Evolutionary conservation across 2,329 filamentous ascomycete species (phyloP), one percentile per base, ranked within the genome.

Genomic region (Cladosporium austrohemisphaericum): DNA sequence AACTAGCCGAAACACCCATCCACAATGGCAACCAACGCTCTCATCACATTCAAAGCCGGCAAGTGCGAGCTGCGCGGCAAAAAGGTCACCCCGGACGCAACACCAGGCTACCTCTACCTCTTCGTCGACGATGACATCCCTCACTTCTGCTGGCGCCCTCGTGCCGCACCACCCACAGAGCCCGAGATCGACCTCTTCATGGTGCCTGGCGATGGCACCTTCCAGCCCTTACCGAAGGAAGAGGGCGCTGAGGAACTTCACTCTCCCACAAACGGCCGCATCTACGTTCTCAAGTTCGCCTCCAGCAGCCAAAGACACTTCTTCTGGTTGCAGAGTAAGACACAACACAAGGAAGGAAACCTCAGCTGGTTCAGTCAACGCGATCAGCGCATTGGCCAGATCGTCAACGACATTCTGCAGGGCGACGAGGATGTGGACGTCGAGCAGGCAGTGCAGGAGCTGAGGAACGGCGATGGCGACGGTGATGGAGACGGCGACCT

Each of bases 1-100:
- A 19, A 16, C 18, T 19, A 45, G 18, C 20, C n/a, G n/a, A n/a
- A 28, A n/a, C 25, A 14, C 14, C 25, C 43, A 31, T 19, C 25
- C 59, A 74, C 53, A 56, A 96, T 95, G 90, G 88, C 91, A 55
- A 83, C 88, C 70, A 69, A 78, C 59, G 90, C 92, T 25, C 80
- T 95, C 65, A 91, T 97, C 68, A 95, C 90, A 13, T 97, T 97
- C 80, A 96, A 95, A 78, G 92, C 92, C 57, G 92, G 92, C 69
- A 81, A 81, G 68, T 97, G 92, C 73, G 84, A 93, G 46, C 45
- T 57, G 51, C 41, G 48, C 54, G 78, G 76, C 47, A 73, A 72
- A 57, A 88, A 84, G 69, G 83, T 94, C 64, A 86, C 82, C 65
- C 82, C 89, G 29, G 77, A 81, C 58, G 74, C 81, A 22, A 85